Evolutionary conservation across 768 basidiomycete genomes (phyloP), one percentile per base, ranked within the genome.

Genomic region (Dendrothele bispora): DNA sequence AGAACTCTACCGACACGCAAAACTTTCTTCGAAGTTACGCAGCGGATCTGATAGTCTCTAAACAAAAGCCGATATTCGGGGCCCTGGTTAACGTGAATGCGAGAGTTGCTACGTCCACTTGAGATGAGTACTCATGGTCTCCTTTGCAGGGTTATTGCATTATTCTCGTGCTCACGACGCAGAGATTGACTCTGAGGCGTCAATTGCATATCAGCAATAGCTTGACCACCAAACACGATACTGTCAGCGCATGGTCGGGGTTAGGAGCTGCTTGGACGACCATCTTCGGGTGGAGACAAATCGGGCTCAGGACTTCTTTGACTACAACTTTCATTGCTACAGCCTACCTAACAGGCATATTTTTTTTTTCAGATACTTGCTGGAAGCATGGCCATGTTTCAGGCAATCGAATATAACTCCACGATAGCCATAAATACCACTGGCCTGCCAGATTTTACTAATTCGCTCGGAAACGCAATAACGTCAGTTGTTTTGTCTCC

Each of bases 161-260:
- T 38, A 8, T 46, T 4, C 24, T 46, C 18, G 38, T 36, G 4
- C 27, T 46, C 25, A 28, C 45, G 4, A 37, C 45, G 3, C 45
- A 46, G 38, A 36, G 20, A 26, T 26, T 46, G 45, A 36, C 45
- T 28, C 45, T 36, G 5, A 18, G 45, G 20, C 45, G 45, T 14
- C 45, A 46, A 21, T 17, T 46, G 25, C 32, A 38, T 3, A 20
- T 46, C 3, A 11, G 12, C 22, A 37, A 25, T 18, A 37, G 5
- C 15, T 36, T 46, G 6, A 46, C 45, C 14, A 24, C 45, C 4
- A 46, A 36, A 26, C 45, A 46, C 35, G 45, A 46, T 32, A 36
- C 45, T 3, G 38, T 37, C 21, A 26, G 18, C 14, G 45, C 45
- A 4, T 46, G 45, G 45, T 34, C 38, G 45, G 45, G 45, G n/a